These are phyloP conservation scores for Nitzschia palea DNA, from an alignment of 108 stramenopile species.

Conservation along the genomic window DNA sequence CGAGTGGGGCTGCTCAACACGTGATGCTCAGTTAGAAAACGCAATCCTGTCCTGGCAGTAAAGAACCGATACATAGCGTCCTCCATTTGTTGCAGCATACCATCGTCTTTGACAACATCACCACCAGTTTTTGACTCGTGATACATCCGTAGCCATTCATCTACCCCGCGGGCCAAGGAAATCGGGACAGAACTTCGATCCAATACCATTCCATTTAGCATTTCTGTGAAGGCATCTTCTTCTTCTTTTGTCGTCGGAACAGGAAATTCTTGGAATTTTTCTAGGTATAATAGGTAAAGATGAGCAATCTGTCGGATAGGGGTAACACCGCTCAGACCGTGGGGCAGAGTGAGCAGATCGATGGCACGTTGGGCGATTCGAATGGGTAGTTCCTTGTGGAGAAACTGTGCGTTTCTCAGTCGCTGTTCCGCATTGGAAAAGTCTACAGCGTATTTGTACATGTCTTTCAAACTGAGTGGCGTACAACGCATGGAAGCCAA, in stretches of 20 bases:
- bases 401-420: conserved; percentile 86
- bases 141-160: conserved; percentile 36
- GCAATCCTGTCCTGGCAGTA: conserved; percentile 86
- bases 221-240: conserved; percentile 66
- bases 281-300: conserved; percentile 71
- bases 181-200: conserved; percentile 78
- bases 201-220: conserved; percentile 50
- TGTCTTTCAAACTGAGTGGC: conserved; percentile 74
- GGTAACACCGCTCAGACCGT: conserved; percentile 60
- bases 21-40: conserved; percentile 92
- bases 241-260: conserved; percentile 52
- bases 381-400: conserved; percentile 83
- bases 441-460: conserved; percentile 85
- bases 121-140: neutral
- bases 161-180: conserved; percentile 67
- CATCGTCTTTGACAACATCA: neutral
- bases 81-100: conserved; percentile 79
- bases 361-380: conserved; percentile 90
- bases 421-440: conserved; percentile 44
- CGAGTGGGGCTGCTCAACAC: conserved; percentile 51
- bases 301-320: conserved; percentile 72
- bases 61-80: conserved; percentile 89
- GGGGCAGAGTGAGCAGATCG: conserved; percentile 83
- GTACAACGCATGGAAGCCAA: conserved; percentile 79
- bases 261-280: conserved; percentile 59